phyloP scores from a whole-genome alignment of 306 rosid species.

The Mimosa pudica region DNA sequence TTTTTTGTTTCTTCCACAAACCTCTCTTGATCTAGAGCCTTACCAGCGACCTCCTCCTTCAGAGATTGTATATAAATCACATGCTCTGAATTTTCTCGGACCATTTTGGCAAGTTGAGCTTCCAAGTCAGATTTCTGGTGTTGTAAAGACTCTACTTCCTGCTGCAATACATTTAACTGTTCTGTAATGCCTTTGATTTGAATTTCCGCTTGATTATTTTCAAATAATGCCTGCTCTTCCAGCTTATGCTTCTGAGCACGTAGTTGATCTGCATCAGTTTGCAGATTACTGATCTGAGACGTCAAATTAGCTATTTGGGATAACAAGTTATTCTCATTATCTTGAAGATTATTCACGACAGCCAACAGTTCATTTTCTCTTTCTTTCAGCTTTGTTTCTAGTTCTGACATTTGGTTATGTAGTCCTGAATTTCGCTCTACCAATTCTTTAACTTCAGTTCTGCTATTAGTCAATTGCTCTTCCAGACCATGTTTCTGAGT shows the following conservation, averaged over 20 bases:
- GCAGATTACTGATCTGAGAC: conserved; percentile 57
- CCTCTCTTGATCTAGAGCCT: conserved; percentile 51
- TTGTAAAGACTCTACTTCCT: conserved; percentile 57
- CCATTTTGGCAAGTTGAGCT: conserved; percentile 53
- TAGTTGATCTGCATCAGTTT: conserved; percentile 44
- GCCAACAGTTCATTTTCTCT: conserved; percentile 56
- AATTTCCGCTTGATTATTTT: conserved; percentile 59
- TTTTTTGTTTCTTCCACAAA: conserved; percentile 55
- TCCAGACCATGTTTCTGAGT: conserved; percentile 51
- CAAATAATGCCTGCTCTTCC: conserved; percentile 54
- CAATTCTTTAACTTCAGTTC: conserved; percentile 50
- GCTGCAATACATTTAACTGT: conserved; percentile 59
- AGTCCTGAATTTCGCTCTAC: conserved; percentile 52
- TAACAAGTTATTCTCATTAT: conserved; percentile 46
- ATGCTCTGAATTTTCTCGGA: conserved; percentile 49
- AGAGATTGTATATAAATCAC: conserved; percentile 58
- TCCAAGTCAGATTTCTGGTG: conserved; percentile 58
- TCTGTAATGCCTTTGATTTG: conserved; percentile 53
- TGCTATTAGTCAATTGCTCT: conserved; percentile 48
- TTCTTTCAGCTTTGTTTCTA: conserved; percentile 53
- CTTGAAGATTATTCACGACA: conserved; percentile 61
- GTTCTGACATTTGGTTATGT: conserved; percentile 50
- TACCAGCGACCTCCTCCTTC: conserved; percentile 61
- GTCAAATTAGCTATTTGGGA: conserved; percentile 61
- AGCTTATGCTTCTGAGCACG: conserved; percentile 54